A percentile compares a stretch with the other conserved stretches of the same genome.
Evolutionary conservation across 2,329 filamentous ascomycete species (phyloP).

Genomic region (Diplocarpon mali): DNA sequence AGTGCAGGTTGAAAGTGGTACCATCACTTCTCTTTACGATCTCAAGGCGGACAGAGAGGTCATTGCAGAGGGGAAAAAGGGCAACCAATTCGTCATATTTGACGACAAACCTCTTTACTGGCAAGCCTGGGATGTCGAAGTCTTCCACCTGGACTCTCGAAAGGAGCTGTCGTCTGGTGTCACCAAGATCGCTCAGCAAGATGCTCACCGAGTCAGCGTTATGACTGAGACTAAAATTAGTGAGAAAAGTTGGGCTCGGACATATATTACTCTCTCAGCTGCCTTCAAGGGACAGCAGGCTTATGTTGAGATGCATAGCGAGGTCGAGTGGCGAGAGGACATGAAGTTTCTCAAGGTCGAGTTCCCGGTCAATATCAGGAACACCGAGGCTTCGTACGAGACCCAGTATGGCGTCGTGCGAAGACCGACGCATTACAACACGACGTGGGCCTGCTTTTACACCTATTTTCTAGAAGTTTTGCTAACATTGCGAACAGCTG

Average conservation of each 20-base stretch:
- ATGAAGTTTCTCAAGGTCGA: slow-evolving; percentile 99
- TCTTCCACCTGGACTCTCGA: slow-evolving; percentile 83
- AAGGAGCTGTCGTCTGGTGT: slow-evolving; percentile 59
- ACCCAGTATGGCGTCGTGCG: slow-evolving; percentile 84
- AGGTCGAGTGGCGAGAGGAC: slow-evolving; percentile 93
- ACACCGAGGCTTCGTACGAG: slow-evolving; percentile 90
- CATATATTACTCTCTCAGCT: slow-evolving; percentile 70
- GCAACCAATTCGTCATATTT: slow-evolving; percentile 86
- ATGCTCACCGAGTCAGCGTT: slow-evolving; percentile 68
- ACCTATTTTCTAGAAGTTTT: neutral
- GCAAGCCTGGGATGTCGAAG: slow-evolving; percentile 97
- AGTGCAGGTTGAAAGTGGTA: slow-evolving; percentile 62
- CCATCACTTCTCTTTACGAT: slow-evolving; percentile 79
- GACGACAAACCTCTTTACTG: slow-evolving; percentile 96
- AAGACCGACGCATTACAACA: slow-evolving; percentile 96
- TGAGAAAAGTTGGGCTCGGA: slow-evolving; percentile 74
- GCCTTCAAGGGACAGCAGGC: slow-evolving; percentile 53
- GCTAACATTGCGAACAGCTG: slow-evolving; percentile 39
- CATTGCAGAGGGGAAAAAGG: slow-evolving; percentile 61
- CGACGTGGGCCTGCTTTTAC: slow-evolving; percentile 42
- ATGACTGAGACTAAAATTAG: slow-evolving; percentile 81
- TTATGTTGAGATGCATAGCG: slow-evolving; percentile 66
- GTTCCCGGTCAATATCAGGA: slow-evolving; percentile 85
- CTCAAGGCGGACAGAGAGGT: slow-evolving; percentile 62
- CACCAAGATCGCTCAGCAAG: slow-evolving; percentile 60